Conservation (phyloP, 176 grass and related monocot species). For the Neostapfia colusana region DNA sequence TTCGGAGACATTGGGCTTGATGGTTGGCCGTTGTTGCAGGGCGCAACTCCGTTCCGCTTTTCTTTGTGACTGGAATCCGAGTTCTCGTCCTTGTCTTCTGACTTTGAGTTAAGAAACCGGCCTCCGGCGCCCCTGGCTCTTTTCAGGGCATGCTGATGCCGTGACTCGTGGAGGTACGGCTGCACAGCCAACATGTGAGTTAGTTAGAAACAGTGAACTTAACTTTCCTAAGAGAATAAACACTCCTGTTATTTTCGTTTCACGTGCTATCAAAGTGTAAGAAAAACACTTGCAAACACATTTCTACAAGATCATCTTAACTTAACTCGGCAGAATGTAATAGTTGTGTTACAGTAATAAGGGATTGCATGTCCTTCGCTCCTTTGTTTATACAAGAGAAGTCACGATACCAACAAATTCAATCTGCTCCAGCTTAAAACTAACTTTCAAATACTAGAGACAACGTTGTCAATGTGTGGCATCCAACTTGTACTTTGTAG, state of each 20-base stretch:
- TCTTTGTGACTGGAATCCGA: conserved; percentile 50
- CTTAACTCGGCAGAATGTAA: neutral
- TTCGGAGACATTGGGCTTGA: conserved; percentile 28
- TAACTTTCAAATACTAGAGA: conserved; percentile 26
- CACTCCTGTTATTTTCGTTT: neutral
- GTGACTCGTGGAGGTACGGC: conserved; percentile 68
- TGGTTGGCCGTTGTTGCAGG: conserved; percentile 16
- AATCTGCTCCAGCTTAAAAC: neutral
- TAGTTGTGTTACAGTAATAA: neutral
- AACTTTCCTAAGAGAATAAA: neutral
- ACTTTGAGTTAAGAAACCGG: conserved; percentile 60
- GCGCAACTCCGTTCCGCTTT: conserved; percentile 29
- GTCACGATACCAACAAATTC: neutral
- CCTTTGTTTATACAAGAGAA: neutral
- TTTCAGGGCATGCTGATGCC: conserved; percentile 68
- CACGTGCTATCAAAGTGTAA: conserved; percentile 14
- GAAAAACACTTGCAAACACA: conserved; percentile 17
- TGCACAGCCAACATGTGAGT: conserved; percentile 22
- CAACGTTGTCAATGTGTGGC: neutral
- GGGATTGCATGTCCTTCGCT: neutral
- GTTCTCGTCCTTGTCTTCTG: conserved; percentile 50
- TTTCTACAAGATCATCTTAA: neutral
- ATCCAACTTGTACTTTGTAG: conserved; percentile 19
- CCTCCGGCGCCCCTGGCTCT: conserved; percentile 71
- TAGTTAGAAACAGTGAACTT: neutral